These are phyloP conservation scores for Ophiosphaerella narmari DNA, from an alignment of 2,329 filamentous ascomycete species.

Conservation along the genomic window DNA sequence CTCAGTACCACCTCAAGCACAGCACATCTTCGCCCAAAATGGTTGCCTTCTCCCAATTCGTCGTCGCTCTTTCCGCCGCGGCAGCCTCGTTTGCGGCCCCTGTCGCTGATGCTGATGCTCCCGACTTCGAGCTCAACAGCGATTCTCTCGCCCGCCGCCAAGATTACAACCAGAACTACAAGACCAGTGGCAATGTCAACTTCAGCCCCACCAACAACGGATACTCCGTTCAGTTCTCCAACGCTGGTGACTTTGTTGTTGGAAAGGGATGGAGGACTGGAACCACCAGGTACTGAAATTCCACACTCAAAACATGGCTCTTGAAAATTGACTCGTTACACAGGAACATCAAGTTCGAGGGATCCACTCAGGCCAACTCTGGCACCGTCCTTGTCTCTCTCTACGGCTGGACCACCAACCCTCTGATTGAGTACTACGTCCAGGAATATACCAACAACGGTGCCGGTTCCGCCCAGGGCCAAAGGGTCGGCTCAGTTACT, in stretches of 20 bases:
- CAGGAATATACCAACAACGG: slow-evolving; percentile 55
- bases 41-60: slow-evolving; percentile 32
- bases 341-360: slow-evolving; percentile 35
- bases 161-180: slow-evolving; percentile 44
- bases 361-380: slow-evolving; percentile 24
- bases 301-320: not conserved
- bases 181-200: slow-evolving; percentile 36
- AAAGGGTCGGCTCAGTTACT: slow-evolving; percentile 31
- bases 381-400: slow-evolving; percentile 45
- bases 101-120: slow-evolving; percentile 24
- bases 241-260: slow-evolving; percentile 37
- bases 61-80: slow-evolving; percentile 25
- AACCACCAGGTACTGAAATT: slow-evolving; percentile 22
- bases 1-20: slow-evolving; percentile 4
- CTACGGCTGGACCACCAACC: slow-evolving; percentile 61
- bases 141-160: slow-evolving; percentile 28
- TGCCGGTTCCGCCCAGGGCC: slow-evolving; percentile 35
- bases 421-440: slow-evolving; percentile 56
- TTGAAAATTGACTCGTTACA: not conserved
- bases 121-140: slow-evolving; percentile 33
- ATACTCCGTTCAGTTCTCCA: slow-evolving; percentile 35
- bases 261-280: slow-evolving; percentile 41
- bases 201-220: slow-evolving; percentile 33
- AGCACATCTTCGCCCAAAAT: slow-evolving; percentile 18
- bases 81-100: slow-evolving; percentile 29